Percentiles rank a stretch among this genome's conserved stretches.
Evolutionary conservation across 1,284 basidiomycete genomes (phyloP).

Genomic region (Ustilago cynodontis): DNA sequence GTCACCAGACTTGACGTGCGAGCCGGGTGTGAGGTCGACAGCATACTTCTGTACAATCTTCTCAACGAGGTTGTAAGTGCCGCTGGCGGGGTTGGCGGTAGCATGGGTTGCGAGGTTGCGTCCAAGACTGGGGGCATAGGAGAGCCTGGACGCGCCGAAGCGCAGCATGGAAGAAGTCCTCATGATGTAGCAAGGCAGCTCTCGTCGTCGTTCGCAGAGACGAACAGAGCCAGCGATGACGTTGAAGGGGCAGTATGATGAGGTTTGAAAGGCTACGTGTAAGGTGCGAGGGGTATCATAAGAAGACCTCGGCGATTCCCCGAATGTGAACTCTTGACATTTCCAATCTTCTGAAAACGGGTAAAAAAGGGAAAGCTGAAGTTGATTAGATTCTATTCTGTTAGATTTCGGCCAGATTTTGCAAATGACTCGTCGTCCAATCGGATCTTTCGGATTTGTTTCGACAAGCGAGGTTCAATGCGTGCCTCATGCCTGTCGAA

Average conservation of each 20-base stretch:
- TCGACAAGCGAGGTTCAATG: neutral
- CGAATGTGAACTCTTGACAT: slow-evolving; percentile 7
- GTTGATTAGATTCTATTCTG: slow-evolving; percentile 10
- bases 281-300: neutral
- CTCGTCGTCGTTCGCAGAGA: neutral
- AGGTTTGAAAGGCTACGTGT: neutral
- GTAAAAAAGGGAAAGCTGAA: slow-evolving; percentile 4
- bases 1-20: slow-evolving; percentile 86
- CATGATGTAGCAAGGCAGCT: slow-evolving; percentile 17
- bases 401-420: neutral
- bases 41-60: slow-evolving; percentile 98
- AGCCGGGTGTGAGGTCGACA: slow-evolving; percentile 80
- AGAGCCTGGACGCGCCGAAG: slow-evolving; percentile 27
- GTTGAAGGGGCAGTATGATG: neutral
- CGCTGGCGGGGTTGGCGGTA: slow-evolving; percentile 32
- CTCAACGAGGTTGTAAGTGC: slow-evolving; percentile 78
- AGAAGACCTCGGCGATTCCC: slow-evolving; percentile 30
- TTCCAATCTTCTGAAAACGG: slow-evolving; percentile 10
- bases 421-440: slow-evolving; percentile 42
- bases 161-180: slow-evolving; percentile 42
- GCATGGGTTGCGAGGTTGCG: slow-evolving; percentile 48
- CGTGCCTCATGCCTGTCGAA: slow-evolving; percentile 10
- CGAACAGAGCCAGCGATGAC: neutral
- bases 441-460: slow-evolving; percentile 34
- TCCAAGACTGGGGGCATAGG: slow-evolving; percentile 14